phyloP scores from a whole-genome alignment of 2,329 filamentous ascomycete species.

The Stachybotrys chartarum region DNA sequence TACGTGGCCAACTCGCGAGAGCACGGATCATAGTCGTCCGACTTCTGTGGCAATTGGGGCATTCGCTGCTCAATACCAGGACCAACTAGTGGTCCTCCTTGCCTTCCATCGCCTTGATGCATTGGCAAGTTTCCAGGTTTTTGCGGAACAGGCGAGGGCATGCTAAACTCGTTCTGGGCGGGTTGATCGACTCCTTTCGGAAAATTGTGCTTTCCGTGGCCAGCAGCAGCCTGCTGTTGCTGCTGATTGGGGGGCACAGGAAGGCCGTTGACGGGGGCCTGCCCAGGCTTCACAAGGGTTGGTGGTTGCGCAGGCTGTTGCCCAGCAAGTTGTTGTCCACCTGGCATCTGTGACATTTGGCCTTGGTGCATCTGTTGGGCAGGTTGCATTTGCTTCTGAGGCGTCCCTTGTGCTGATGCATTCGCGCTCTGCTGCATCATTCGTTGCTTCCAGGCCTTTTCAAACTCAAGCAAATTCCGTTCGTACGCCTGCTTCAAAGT shows the following conservation, averaged over 20 bases:
- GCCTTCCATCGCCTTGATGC: conserved; percentile 25
- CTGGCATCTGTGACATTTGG: conserved; percentile 16
- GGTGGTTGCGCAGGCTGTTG: conserved; percentile 20
- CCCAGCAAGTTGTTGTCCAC: conserved; percentile 10
- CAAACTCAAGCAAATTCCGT: conserved; percentile 68
- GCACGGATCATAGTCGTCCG: conserved; percentile 49
- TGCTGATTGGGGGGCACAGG: conserved; percentile 20
- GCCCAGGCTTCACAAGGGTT: conserved; percentile 33
- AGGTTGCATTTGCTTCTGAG: conserved; percentile 24
- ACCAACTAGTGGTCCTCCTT: conserved; percentile 10
- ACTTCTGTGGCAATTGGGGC: conserved; percentile 33
- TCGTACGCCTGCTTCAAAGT: conserved; percentile 71
- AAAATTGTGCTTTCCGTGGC: conserved; percentile 40
- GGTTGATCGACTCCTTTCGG: conserved; percentile 40
- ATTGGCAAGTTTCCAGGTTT: conserved; percentile 34
- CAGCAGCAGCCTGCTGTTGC: conserved; percentile 10
- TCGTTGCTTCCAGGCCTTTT: conserved; percentile 55
- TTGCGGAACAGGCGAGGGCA: conserved; percentile 36
- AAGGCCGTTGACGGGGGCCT: conserved; percentile 28
- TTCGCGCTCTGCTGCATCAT: conserved; percentile 33
- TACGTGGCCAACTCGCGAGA: conserved; percentile 49
- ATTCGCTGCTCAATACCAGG: conserved; percentile 20
- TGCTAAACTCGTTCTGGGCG: conserved; percentile 29
- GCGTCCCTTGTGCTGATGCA: conserved; percentile 17
- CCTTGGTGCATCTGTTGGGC: conserved; percentile 23